phyloP scores from a whole-genome alignment of 2,329 filamentous ascomycete species.

The Xylariales sp. region DNA sequence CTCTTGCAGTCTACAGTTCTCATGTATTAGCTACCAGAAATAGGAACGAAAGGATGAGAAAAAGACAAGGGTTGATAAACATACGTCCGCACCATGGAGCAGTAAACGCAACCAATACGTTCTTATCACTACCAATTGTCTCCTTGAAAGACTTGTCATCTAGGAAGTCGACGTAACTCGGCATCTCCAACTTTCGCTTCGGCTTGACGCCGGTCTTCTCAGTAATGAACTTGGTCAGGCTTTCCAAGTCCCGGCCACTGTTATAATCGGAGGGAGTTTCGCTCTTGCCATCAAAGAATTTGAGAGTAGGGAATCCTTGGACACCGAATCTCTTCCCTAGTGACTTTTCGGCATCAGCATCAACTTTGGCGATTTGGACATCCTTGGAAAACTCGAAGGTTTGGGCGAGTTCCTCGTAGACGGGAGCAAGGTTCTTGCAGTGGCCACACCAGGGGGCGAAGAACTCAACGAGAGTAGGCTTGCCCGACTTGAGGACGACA shows the following conservation, averaged over 20 bases:
- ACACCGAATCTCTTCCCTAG: slow-evolving; percentile 84
- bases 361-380: slow-evolving; percentile 90
- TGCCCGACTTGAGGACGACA: slow-evolving; percentile 83
- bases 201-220: slow-evolving; percentile 84
- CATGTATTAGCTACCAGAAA: too few species aligned
- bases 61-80: too few species aligned
- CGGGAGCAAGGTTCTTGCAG: slow-evolving; percentile 94
- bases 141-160: slow-evolving; percentile 75
- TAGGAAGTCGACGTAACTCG: slow-evolving; percentile 75
- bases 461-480: slow-evolving; percentile 95
- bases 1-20: slow-evolving; percentile 82
- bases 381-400: slow-evolving; percentile 67
- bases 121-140: slow-evolving; percentile 76
- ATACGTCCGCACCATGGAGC: slow-evolving; percentile 97
- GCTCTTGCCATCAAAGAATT: slow-evolving; percentile 96
- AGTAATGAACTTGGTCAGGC: slow-evolving; percentile 73
- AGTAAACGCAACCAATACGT: slow-evolving; percentile 93
- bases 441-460: slow-evolving; percentile 99
- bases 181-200: slow-evolving; percentile 69
- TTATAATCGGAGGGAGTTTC: slow-evolving; percentile 81
- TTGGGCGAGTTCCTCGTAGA: slow-evolving; percentile 85
- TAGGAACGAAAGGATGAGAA: too few species aligned
- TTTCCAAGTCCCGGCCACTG: slow-evolving; percentile 82
- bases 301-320: slow-evolving; percentile 93
- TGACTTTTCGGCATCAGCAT: slow-evolving; percentile 82